Evolutionary conservation across 2,329 filamentous ascomycete genomes (phyloP).

Genomic region (Fonsecaea monophora): DNA sequence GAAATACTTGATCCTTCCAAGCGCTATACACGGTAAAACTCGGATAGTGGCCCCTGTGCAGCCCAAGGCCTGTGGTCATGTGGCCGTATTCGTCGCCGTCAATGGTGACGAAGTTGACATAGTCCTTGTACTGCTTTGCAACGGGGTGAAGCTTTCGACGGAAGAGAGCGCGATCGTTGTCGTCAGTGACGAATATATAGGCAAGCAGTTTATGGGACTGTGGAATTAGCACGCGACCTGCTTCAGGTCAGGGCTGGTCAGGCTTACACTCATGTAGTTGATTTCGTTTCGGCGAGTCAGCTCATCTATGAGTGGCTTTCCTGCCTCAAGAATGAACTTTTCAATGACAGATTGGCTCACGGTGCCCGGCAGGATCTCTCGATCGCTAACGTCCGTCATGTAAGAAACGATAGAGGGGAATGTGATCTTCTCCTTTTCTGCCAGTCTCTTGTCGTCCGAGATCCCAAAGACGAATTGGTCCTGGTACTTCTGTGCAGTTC

Average conservation of each 20-base stretch:
- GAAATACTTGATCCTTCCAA: constrained; percentile 55
- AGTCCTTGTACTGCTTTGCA: constrained; percentile 57
- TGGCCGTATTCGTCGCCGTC: constrained; percentile 56
- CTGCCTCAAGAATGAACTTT: constrained; percentile 7
- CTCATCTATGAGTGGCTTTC: constrained; percentile 10
- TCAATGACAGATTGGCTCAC: constrained; percentile 6
- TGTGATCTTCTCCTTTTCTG: background rate
- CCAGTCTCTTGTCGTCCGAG: constrained; percentile 11
- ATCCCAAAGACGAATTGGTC: constrained; percentile 11
- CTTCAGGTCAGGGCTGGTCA: background rate
- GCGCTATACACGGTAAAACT: constrained; percentile 56
- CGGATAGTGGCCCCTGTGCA: constrained; percentile 42
- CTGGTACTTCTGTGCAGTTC: background rate
- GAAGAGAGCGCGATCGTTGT: constrained; percentile 48
- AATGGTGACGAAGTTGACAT: constrained; percentile 58
- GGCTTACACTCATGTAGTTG: constrained; percentile 7
- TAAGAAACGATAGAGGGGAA: constrained; percentile 8
- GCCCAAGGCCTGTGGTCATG: constrained; percentile 51
- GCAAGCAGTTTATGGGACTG: constrained; percentile 48
- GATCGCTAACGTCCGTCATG: constrained; percentile 10
- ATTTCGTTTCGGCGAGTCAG: constrained; percentile 14
- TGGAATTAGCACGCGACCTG: background rate
- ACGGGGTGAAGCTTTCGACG: constrained; percentile 48
- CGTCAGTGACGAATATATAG: constrained; percentile 46
- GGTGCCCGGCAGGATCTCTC: constrained; percentile 2